phyloP scores from a whole-genome alignment of 805 yeast species.

The Candida mattraensis region DNA sequence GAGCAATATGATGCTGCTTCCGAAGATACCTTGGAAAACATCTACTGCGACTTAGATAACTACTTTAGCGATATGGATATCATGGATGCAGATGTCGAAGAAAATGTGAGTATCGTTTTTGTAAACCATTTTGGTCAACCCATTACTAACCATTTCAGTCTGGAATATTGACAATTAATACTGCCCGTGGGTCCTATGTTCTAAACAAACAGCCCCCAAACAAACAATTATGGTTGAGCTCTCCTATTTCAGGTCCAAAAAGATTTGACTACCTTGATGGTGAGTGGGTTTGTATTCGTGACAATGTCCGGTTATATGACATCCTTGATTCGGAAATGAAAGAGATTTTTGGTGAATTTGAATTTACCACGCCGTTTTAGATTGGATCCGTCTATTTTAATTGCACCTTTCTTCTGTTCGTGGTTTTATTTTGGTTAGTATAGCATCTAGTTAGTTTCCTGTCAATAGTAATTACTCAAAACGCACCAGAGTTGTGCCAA shows the following conservation, averaged over 20 bases:
- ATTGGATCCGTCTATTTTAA: not conserved
- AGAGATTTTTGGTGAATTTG: conserved; percentile 26
- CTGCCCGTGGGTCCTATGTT: conserved; percentile 80
- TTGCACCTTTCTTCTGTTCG: too few species aligned
- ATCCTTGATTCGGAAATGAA: conserved; percentile 52
- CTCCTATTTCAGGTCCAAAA: conserved; percentile 94
- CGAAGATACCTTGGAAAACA: conserved; percentile 64
- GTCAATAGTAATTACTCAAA: too few species aligned
- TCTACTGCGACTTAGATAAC: conserved; percentile 66
- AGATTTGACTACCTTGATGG: conserved; percentile 72
- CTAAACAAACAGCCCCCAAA: conserved; percentile 97
- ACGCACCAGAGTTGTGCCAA: too few species aligned
- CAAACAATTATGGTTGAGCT: conserved; percentile 92
- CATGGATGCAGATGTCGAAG: conserved; percentile 68
- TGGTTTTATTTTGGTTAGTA: too few species aligned
- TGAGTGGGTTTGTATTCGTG: conserved; percentile 79
- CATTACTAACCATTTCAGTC: conserved; percentile 16
- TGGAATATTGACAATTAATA: conserved; percentile 81
- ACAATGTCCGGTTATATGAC: conserved; percentile 46
- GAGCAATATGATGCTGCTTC: conserved; percentile 64
- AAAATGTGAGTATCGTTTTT: conserved; percentile 47
- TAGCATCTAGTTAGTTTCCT: too few species aligned
- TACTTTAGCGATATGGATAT: conserved; percentile 51
- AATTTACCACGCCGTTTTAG: conserved; percentile 17
- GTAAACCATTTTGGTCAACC: not conserved